phyloP scores from a whole-genome alignment of 768 basidiomycete species.

The Pleurotus pulmonarius region DNA sequence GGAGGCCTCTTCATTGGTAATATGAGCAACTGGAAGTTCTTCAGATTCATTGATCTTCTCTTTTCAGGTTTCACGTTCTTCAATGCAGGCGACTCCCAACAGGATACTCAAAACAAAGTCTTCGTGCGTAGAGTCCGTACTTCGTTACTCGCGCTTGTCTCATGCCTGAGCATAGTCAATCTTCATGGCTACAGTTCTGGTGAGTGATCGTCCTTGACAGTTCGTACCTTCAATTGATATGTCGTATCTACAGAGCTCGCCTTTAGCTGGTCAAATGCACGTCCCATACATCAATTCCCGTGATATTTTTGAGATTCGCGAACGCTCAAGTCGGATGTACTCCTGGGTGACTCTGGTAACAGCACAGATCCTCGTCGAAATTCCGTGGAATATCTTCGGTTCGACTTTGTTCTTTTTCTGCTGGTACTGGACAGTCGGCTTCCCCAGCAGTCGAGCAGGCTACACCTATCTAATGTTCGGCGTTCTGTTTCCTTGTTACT shows the following conservation, averaged over 20 bases:
- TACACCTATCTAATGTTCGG: slow-evolving; percentile 55
- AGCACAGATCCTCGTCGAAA: slow-evolving; percentile 50
- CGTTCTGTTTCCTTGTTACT: slow-evolving; percentile 56
- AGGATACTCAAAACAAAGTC: slow-evolving; percentile 62
- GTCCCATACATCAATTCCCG: slow-evolving; percentile 57
- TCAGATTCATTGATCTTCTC: too few species aligned
- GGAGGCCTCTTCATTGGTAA: slow-evolving; percentile 49
- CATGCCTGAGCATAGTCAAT: slow-evolving; percentile 32
- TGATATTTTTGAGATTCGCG: slow-evolving; percentile 64
- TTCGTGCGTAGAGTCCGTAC: slow-evolving; percentile 41
- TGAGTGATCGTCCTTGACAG: slow-evolving; percentile 42
- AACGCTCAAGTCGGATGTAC: slow-evolving; percentile 62
- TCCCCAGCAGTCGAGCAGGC: slow-evolving; percentile 46
- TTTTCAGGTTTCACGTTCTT: slow-evolving; percentile 52
- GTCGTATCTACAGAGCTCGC: slow-evolving; percentile 26
- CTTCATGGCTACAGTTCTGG: slow-evolving; percentile 50
- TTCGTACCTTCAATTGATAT: slow-evolving; percentile 59
- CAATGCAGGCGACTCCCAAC: slow-evolving; percentile 47
- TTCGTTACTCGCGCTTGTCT: slow-evolving; percentile 1
- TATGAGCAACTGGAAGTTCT: too few species aligned
- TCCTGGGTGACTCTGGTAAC: slow-evolving; percentile 54
- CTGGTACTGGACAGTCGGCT: slow-evolving; percentile 74
- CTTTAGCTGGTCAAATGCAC: slow-evolving; percentile 62
- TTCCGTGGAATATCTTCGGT: slow-evolving; percentile 60
- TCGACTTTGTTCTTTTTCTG: slow-evolving; percentile 58